These are phyloP conservation scores for Colletotrichum simmondsii DNA, from an alignment of 2,329 filamentous ascomycete genomes.

Conservation along the genomic window DNA sequence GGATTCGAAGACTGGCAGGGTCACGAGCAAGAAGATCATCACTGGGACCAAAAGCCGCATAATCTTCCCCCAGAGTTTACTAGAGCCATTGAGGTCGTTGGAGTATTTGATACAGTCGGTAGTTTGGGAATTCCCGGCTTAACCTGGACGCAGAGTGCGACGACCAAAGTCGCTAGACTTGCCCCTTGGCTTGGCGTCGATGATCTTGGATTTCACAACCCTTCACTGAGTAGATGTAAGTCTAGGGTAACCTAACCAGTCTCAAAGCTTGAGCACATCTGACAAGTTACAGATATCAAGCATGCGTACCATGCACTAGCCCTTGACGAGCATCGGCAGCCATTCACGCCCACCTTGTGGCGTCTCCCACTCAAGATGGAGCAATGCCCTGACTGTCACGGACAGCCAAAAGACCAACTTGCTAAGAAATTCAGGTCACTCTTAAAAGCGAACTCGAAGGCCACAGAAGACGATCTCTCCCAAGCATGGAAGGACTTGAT, in stretches of 20 bases:
- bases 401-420: not conserved
- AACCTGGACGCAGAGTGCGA: not conserved
- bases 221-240: conserved; percentile 15
- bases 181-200: not conserved
- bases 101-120: conserved; percentile 32
- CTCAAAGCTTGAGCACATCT: accelerated
- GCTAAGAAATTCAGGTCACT: not conserved
- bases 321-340: conserved; percentile 4
- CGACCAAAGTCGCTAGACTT: not conserved
- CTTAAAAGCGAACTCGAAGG: not conserved
- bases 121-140: conserved; percentile 21
- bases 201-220: conserved; percentile 11
- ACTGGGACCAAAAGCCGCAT: not conserved
- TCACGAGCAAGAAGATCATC: not conserved
- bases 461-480: not conserved
- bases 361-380: not conserved
- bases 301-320: conserved; percentile 14
- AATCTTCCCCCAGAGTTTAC: not conserved
- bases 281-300: not conserved
- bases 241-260: not conserved
- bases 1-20: not conserved
- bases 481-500: not conserved
- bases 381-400: not conserved
- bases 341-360: conserved; percentile 6
- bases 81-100: conserved; percentile 16